phyloP scores from a whole-genome alignment of 1,284 basidiomycete species.

The Leccinum subfulvum region DNA sequence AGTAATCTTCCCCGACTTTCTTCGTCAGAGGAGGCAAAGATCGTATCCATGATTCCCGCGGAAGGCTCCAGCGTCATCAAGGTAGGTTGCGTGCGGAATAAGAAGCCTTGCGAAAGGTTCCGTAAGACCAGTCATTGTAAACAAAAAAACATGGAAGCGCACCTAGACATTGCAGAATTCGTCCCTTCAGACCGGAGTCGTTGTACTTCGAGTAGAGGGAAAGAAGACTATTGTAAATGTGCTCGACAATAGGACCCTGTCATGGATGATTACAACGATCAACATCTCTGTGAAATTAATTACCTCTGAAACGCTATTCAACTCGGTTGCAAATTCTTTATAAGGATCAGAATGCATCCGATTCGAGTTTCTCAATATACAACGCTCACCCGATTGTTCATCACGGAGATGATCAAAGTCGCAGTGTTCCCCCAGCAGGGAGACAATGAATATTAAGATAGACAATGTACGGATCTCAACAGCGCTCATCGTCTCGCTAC shows the following conservation, averaged over 20 bases:
- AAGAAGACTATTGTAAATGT: constrained; percentile 76
- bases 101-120: constrained; percentile 54
- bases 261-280: constrained; percentile 1
- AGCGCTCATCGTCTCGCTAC: constrained; percentile 31
- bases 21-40: constrained; percentile 72
- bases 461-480: constrained; percentile 45
- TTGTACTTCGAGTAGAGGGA: constrained; percentile 64
- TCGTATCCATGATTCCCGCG: constrained; percentile 83
- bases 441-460: constrained; percentile 79
- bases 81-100: constrained; percentile 88
- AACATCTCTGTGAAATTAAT: background rate
- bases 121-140: background rate
- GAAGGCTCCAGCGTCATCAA: constrained; percentile 82
- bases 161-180: constrained; percentile 84
- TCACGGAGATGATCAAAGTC: constrained; percentile 77
- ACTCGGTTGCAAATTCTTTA: constrained; percentile 53
- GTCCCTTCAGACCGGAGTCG: constrained; percentile 54
- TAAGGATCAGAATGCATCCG: background rate
- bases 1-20: constrained; percentile 76
- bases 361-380: no score
- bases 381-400: constrained; percentile 51
- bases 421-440: constrained; percentile 85
- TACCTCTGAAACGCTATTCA: constrained; percentile 63
- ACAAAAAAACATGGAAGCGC: constrained; percentile 15
- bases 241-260: constrained; percentile 74